Percentiles rank a stretch among this genome's conserved stretches.
Conservation (phyloP, 2,329 filamentous ascomycete genomes). For the Blastomyces silverae region DNA sequence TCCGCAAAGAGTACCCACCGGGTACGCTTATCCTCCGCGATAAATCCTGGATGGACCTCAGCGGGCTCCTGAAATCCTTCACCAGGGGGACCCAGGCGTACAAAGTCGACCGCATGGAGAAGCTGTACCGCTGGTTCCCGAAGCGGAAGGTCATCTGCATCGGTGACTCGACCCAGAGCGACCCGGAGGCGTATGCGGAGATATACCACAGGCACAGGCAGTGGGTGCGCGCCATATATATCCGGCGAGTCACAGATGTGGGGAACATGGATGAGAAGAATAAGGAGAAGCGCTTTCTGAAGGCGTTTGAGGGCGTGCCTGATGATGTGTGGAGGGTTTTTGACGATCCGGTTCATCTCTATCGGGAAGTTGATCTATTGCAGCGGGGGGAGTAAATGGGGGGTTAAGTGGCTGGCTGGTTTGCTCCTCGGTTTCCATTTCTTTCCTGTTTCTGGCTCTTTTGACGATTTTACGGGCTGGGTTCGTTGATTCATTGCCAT, state of each 20-base stretch:
- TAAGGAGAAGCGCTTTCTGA: conserved; percentile 66
- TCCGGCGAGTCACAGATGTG: conserved; percentile 74
- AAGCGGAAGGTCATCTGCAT: conserved; percentile 72
- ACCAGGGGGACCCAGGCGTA: conserved; percentile 78
- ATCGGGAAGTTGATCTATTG: conserved; percentile 30
- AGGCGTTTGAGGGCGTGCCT: conserved; percentile 72
- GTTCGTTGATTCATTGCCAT: background rate
- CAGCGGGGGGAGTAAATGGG: conserved; percentile 21
- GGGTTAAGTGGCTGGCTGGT: too few relatives aligned
- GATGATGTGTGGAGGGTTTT: conserved; percentile 72
- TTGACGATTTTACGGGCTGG: background rate
- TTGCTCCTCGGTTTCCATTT: background rate
- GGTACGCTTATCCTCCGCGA: conserved; percentile 82
- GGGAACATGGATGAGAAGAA: conserved; percentile 69
- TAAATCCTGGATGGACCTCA: conserved; percentile 75
- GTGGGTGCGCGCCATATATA: conserved; percentile 79
- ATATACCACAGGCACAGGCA: conserved; percentile 61
- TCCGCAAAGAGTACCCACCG: conserved; percentile 61
- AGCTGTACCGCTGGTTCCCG: conserved; percentile 73
- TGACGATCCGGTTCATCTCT: conserved; percentile 62
- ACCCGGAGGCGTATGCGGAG: conserved; percentile 83
- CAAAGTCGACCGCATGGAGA: conserved; percentile 72
- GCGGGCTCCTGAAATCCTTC: conserved; percentile 69
- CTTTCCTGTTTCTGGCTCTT: background rate
- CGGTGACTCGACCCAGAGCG: conserved; percentile 84